A percentile compares a stretch with the other conserved stretches of the same genome.
Evolutionary conservation across 345 rosid genomes (phyloP).

Genomic region (Populus deltoides): DNA sequence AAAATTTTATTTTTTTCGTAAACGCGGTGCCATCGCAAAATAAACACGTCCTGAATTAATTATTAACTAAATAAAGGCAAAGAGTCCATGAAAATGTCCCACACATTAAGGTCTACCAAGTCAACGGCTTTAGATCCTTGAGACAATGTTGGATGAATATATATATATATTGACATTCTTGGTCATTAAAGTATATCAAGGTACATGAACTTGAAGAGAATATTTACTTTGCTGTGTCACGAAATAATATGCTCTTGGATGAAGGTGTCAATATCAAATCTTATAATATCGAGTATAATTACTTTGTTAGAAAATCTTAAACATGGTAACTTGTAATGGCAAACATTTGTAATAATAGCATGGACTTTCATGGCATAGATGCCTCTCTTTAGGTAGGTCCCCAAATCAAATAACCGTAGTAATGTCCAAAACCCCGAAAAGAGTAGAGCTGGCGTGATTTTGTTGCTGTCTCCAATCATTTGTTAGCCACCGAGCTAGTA

Average conservation of each 20-base stretch:
- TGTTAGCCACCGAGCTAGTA: slow-evolving; percentile 35
- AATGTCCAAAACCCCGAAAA: slow-evolving; percentile 14
- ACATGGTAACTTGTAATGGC: slow-evolving; percentile 54
- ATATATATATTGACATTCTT: neutral
- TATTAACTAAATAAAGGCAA: neutral
- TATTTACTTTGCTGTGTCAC: slow-evolving; percentile 21
- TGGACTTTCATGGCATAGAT: slow-evolving; percentile 46
- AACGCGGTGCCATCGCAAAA: no score
- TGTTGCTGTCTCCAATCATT: slow-evolving; percentile 44
- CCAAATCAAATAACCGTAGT: slow-evolving; percentile 11
- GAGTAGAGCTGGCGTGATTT: slow-evolving; percentile 26
- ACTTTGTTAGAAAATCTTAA: slow-evolving; percentile 20
- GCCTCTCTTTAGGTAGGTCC: slow-evolving; percentile 37
- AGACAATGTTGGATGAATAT: neutral
- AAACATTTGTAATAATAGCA: slow-evolving; percentile 52
- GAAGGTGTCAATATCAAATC: slow-evolving; percentile 40
- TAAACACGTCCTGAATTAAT: no score
- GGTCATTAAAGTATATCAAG: neutral
- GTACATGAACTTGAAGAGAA: neutral
- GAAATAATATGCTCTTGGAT: slow-evolving; percentile 37
- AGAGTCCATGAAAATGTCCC: neutral
- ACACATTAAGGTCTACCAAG: neutral
- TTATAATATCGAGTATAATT: slow-evolving; percentile 31
- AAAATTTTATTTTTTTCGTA: no score
- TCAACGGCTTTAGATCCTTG: slow-evolving; percentile 2